Evolutionary conservation across 257 asterid genomes (phyloP).

Genomic region (Buddleja alternifolia): DNA sequence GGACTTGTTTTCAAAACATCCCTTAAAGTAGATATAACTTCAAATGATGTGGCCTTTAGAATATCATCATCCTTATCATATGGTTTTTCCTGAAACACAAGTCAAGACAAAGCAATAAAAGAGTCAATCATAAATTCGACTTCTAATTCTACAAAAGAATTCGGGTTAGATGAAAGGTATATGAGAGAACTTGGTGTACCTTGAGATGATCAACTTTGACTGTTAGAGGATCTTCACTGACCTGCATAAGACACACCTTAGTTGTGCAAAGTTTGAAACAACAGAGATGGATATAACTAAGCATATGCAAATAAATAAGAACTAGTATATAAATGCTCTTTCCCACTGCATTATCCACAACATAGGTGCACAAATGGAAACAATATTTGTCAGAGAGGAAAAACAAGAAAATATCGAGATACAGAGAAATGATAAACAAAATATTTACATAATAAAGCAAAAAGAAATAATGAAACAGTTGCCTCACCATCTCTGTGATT

Average conservation of each 20-base stretch:
- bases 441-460: neutral
- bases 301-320: slow-evolving; percentile 4
- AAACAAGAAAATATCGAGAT: neutral
- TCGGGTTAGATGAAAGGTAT: slow-evolving; percentile 16
- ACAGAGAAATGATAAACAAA: slow-evolving; percentile 1
- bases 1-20: slow-evolving; percentile 91
- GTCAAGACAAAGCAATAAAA: slow-evolving; percentile 26
- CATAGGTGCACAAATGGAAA: slow-evolving; percentile 5
- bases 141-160: slow-evolving; percentile 8
- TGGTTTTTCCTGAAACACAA: slow-evolving; percentile 69
- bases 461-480: neutral
- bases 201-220: slow-evolving; percentile 97
- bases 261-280: slow-evolving; percentile 30
- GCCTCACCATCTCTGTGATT: slow-evolving; percentile 88
- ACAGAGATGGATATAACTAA: slow-evolving; percentile 1
- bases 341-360: slow-evolving; percentile 12
- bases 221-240: slow-evolving; percentile 92
- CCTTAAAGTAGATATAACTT: slow-evolving; percentile 91
- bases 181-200: slow-evolving; percentile 45
- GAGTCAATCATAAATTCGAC: slow-evolving; percentile 13
- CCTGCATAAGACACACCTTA: slow-evolving; percentile 59
- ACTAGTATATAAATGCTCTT: neutral
- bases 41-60: slow-evolving; percentile 93
- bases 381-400: neutral
- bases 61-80: slow-evolving; percentile 88